Evolutionary conservation across 169 alveolate species (phyloP), one percentile per base, ranked within the genome.

Genomic region (Cryptosporidium xiaoi): DNA sequence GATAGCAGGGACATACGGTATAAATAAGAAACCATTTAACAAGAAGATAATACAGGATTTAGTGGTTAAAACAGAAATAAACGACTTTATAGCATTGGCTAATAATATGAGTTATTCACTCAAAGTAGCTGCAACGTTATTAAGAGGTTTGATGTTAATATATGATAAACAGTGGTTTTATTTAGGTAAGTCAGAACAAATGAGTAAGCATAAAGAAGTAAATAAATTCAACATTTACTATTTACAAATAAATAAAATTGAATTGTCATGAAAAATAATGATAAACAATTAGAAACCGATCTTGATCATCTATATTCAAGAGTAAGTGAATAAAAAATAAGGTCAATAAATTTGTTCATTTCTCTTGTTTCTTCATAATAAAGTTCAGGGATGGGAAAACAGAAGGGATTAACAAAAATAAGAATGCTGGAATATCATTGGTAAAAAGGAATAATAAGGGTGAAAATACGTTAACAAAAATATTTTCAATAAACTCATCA

Each of bases 1-100:
- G 83, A 69, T 69, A 36, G 83, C 83, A 31, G 83, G 83, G 1
- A 69, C 83, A 69, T 69, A 56, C 56, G 83, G 83, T 15, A 51
- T 69, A 27, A 69, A 34, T 53, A 69, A 69, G 18, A 69, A 56
- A 44, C 83, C 83, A 0, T 69, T 69, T 36, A 69, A 34, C 40
- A 69, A 69, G 44, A 69, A 56, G 67, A 69, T 69, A 29, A 69
- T 69, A 27, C 83, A 69, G 27, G 83, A 69, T 31, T 27, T 69
- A 29, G 68, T 20, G 0, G 56, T 69, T 31, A 69, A 18, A 53
- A 29, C 68, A 36, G 67, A 69, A 8, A 51, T 55, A 27, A 55
- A 18, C 5, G 83, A 69, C 18, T 46, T 69, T 51, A 55, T 69
- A 13, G 15, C 66, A 4, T 36, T 69, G 56, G 58, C 67, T n/a